Evolutionary conservation across 495 filamentous ascomycete species (phyloP), one percentile per base, ranked within the genome.

Genomic region (Lasiosphaeris hirsuta): DNA sequence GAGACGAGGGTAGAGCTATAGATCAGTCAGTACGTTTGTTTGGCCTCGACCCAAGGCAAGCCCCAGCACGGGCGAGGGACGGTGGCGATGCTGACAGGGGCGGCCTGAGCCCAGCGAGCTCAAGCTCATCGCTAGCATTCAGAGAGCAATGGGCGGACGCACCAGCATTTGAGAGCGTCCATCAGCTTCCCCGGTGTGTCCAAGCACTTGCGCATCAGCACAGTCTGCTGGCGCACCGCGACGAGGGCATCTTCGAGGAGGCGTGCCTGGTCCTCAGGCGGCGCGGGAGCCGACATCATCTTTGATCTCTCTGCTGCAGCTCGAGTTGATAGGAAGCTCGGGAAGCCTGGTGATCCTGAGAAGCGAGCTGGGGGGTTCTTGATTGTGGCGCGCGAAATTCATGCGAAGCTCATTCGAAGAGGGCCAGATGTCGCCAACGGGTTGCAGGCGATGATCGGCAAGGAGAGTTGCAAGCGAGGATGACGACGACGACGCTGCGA

Each of bases 121-220:
- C 23, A 2, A 30, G 23, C 23, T 30, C 18, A 11, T 52, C 15
- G 19, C 33, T 14, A 42, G 51, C 13, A 55, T 38, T 10, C 18
- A 53, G 14, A n/a, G 47, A n/a, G 38, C 34, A 34, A 45, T 33
- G 47, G 34, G n/a, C 18, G 11, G 36, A 73, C 84, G 15, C 75
- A 97, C 94, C 93, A 94, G 90, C 94, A 97, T 75, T 98, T 98
- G 63, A 98, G 84, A 67, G 94, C 94, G 81, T 98, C 94, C 94
- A 98, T 98, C 59, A 98, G 85, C 84, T 98, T 98, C 45, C 94
- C 94, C 4, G 95, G 94, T 8, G 92, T 94, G 69, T 98, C 95
- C 48, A 98, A 82, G 69, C 90, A 96, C 78, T 93, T 94, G 76
- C 92, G 91, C 94, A 98, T 98, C 71, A 96, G 80, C 51, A 84